Evolutionary conservation across 352 stramenopile species (phyloP), one percentile per base, ranked within the genome.

Genomic region (Phytophthora nicotianae): DNA sequence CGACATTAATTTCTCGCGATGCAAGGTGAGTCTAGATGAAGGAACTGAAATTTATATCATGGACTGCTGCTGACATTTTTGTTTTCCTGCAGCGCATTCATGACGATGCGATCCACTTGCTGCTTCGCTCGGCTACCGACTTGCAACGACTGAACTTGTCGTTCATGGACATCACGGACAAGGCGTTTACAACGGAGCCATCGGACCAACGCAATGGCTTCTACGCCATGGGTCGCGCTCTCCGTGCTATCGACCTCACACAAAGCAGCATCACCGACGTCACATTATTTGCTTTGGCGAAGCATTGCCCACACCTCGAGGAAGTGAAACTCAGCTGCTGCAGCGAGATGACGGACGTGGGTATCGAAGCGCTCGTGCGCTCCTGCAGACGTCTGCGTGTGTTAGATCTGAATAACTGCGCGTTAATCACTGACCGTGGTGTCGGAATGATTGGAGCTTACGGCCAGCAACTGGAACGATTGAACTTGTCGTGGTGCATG

Each of bases 401-500:
- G 5, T 70, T 96, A 6, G 77, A 92, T 32, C 63, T 96, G 47
- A 92, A 79, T 66, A 94, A 96, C 58, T 96, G 87, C 40, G 81
- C 75, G 16, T 69, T 90, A n/a, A 65, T 96, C 41, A 94, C 82
- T 37, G 87, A 96, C 60, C 75, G 80, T 17, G 81, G 85, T 16
- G 80, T 91, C 8, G 62, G 70, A 21, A 74, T 79, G n/a, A 54
- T 91, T 9, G 84, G 76, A 24, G 48, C 29, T 4, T 72, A 89
- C 40, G 79, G 72, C 21, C 74, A 83, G 40, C 77, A 75, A 11
- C 72, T 96, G 40, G 75, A 89, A 53, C 65, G 56, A 20, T 60
- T 96, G 32, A 90, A 94, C 55, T 49, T 96, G 26, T 92, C 86
- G 47, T 96, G 88, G 88, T 95, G 86, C 68, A 88, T 94, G 73